Evolutionary conservation across 305 asterid genomes (phyloP).

Genomic region (Fraxinus nigra): DNA sequence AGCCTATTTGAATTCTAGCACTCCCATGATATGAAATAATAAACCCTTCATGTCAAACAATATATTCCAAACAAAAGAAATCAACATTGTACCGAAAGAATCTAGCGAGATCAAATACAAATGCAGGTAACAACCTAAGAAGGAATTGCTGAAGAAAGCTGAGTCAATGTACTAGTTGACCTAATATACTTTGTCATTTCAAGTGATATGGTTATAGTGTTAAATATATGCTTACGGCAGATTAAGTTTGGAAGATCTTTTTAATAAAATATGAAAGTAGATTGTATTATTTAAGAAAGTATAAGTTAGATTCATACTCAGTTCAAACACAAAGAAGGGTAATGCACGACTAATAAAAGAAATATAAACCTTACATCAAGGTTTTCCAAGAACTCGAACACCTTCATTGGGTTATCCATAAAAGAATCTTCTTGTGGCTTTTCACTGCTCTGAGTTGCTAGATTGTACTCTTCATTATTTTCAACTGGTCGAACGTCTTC

Average conservation of each 20-base stretch:
- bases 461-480: slow-evolving; percentile 21
- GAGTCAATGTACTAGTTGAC: neutral
- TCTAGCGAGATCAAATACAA: neutral
- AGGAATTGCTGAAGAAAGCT: neutral
- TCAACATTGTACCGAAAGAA: neutral
- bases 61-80: neutral
- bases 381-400: slow-evolving; percentile 40
- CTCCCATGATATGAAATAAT: neutral
- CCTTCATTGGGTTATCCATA: slow-evolving; percentile 18
- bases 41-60: neutral
- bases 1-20: neutral
- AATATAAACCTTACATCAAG: slow-evolving; percentile 37
- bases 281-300: neutral
- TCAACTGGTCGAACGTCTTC: slow-evolving; percentile 26
- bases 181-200: neutral
- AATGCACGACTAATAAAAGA: neutral
- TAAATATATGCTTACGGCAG: neutral
- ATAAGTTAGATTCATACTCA: neutral
- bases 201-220: neutral
- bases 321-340: neutral
- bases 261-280: neutral
- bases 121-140: neutral
- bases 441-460: slow-evolving; percentile 21
- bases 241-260: neutral
- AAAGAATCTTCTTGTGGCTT: slow-evolving; percentile 29